These are phyloP conservation scores for Solanum okadae DNA, from an alignment of 257 asterid species.

Conservation along the genomic window DNA sequence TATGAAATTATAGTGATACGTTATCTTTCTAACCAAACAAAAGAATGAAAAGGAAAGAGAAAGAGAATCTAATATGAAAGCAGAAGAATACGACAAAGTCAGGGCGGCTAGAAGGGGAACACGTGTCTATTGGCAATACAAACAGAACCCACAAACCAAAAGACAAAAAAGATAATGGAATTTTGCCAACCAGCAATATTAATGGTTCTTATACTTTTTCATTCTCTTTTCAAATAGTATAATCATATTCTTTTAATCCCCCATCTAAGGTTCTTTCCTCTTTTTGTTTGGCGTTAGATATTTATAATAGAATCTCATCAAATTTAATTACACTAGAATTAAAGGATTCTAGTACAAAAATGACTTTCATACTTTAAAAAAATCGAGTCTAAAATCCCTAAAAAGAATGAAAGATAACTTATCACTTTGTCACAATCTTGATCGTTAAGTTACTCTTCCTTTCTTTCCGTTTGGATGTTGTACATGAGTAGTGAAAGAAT, in stretches of 20 bases:
- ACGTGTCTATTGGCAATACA: not conserved
- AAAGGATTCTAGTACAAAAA: fast-evolving
- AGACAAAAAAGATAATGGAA: not conserved
- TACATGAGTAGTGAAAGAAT: not conserved
- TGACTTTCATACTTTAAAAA: fast-evolving
- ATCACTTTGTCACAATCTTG: not conserved
- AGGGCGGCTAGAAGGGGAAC: not conserved
- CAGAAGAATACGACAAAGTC: not conserved
- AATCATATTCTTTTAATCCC: not conserved
- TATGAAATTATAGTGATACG: not conserved
- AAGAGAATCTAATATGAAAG: not conserved
- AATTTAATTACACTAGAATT: fast-evolving
- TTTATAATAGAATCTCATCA: fast-evolving
- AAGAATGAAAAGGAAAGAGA: not conserved
- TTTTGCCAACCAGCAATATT: not conserved
- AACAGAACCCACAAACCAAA: not conserved
- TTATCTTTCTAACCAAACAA: not conserved
- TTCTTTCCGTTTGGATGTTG: not conserved
- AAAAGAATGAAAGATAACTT: fast-evolving
- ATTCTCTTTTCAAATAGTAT: not conserved
- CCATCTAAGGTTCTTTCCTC: not conserved
- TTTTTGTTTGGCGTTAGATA: fast-evolving
- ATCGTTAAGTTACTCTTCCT: not conserved
- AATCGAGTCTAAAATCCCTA: fast-evolving
- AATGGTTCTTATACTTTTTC: not conserved